phyloP scores from a whole-genome alignment of 148 eudicot genomes.

The Amaranthus hypochondriacus region DNA sequence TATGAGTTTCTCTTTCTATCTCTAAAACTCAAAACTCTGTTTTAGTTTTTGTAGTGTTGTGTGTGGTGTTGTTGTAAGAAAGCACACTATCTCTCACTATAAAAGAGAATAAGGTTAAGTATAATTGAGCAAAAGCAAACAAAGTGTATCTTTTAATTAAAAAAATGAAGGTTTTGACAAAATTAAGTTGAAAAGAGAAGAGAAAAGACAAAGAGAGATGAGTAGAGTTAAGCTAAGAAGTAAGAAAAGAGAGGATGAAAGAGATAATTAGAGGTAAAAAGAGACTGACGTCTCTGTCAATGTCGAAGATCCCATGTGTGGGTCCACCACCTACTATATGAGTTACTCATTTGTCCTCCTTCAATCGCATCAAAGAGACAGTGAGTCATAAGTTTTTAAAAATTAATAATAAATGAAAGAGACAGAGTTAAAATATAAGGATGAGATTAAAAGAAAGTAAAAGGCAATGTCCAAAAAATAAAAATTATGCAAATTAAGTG shows the following conservation, averaged over 20 bases:
- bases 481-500: no score
- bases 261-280: conserved; percentile 11
- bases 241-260: background rate
- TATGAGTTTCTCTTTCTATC: background rate
- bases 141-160: conserved; percentile 29
- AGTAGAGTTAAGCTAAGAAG: conserved; percentile 10
- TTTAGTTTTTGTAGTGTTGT: conserved; percentile 2
- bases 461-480: no score
- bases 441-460: no score
- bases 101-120: conserved; percentile 7
- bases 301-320: conserved; percentile 22
- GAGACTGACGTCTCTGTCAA: conserved; percentile 30
- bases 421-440: no score
- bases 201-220: conserved; percentile 17
- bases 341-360: no score
- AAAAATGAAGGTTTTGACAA: background rate
- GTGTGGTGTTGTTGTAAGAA: conserved; percentile 17
- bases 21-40: background rate
- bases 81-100: conserved; percentile 19
- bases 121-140: conserved; percentile 35
- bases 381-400: no score
- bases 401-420: no score
- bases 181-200: conserved; percentile 12
- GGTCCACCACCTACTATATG: background rate
- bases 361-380: no score